phyloP scores from a whole-genome alignment of 257 asterid species.

The Forsythia viridissima region DNA sequence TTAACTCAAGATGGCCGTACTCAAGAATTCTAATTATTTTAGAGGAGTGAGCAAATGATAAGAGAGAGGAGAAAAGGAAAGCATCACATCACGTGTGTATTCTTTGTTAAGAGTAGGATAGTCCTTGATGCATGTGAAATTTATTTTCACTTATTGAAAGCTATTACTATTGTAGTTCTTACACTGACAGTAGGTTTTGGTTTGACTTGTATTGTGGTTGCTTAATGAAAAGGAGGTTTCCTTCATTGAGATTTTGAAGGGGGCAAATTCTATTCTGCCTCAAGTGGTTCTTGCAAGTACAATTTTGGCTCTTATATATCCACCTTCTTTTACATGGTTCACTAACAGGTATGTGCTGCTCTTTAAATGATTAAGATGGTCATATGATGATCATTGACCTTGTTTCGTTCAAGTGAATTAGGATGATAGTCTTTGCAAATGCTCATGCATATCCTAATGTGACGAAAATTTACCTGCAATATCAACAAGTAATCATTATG shows the following conservation, averaged over 20 bases:
- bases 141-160: neutral
- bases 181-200: neutral
- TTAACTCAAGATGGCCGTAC: neutral
- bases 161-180: neutral
- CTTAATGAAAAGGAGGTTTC: conserved; percentile 35
- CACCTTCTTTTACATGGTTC: conserved; percentile 96
- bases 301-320: conserved; percentile 83
- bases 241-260: conserved; percentile 54
- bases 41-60: neutral
- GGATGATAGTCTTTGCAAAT: conserved; percentile 8
- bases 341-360: conserved; percentile 68
- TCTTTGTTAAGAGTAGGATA: neutral
- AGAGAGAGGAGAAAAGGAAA: neutral
- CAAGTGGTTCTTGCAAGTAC: conserved; percentile 93
- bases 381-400: neutral
- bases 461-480: neutral
- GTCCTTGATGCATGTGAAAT: neutral
- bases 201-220: conserved; percentile 30
- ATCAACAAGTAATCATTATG: neutral
- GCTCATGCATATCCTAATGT: neutral
- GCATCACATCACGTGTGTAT: neutral
- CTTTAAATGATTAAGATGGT: neutral
- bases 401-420: neutral
- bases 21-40: neutral
- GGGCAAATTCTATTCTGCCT: conserved; percentile 82